Conservation (phyloP, 305 asterid species). For the Solanum hybrid region DNA sequence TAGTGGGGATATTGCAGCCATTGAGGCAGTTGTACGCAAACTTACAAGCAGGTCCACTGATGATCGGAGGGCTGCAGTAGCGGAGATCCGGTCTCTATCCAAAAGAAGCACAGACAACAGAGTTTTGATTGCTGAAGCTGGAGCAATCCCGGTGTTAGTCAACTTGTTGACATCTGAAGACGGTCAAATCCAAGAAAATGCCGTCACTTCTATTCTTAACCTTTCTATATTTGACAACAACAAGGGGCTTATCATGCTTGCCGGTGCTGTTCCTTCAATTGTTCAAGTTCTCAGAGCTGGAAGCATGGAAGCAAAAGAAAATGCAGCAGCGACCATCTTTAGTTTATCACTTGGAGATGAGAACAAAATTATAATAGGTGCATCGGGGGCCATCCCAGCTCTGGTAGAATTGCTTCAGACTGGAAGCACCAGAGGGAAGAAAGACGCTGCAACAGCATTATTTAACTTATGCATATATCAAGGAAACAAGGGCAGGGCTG, state of each 20-base stretch:
- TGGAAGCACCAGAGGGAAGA: slow-evolving; percentile 77
- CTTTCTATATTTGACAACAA: slow-evolving; percentile 76
- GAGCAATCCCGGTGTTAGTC: slow-evolving; percentile 78
- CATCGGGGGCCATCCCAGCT: slow-evolving; percentile 86
- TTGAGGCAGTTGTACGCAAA: slow-evolving; percentile 56
- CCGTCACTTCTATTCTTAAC: slow-evolving; percentile 74
- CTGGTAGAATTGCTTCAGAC: slow-evolving; percentile 61
- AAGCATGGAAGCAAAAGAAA: slow-evolving; percentile 83
- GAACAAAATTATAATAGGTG: slow-evolving; percentile 74
- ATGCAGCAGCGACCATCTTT: slow-evolving; percentile 90
- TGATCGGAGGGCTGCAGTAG: slow-evolving; percentile 62
- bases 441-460: slow-evolving; percentile 90
- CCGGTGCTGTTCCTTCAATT: slow-evolving; percentile 76
- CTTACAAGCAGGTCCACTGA: slow-evolving; percentile 55
- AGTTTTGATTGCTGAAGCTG: slow-evolving; percentile 79
- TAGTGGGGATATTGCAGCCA: slow-evolving; percentile 52
- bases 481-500: slow-evolving; percentile 88
- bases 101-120: slow-evolving; percentile 88
- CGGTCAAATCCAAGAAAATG: slow-evolving; percentile 59
- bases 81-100: slow-evolving; percentile 67
- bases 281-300: slow-evolving; percentile 87
- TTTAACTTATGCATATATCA: slow-evolving; percentile 81
- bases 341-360: slow-evolving; percentile 80
- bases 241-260: slow-evolving; percentile 82
- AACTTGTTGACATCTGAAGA: slow-evolving; percentile 61